These are phyloP conservation scores for Camellia sinensis DNA, from an alignment of 148 eudicot species.

Conservation along the genomic window DNA sequence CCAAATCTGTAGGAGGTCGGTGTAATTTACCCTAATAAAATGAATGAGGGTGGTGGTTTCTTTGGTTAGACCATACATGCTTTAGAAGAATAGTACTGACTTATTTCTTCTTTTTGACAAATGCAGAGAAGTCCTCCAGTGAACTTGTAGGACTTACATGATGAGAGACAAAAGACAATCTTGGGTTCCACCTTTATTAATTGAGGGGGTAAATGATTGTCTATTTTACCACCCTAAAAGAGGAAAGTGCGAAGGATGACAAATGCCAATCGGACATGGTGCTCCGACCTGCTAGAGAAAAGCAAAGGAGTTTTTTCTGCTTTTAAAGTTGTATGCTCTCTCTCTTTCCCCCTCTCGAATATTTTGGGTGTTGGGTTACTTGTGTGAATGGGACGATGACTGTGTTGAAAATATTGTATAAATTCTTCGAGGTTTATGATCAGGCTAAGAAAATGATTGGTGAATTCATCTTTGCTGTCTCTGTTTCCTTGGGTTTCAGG, in stretches of 20 bases:
- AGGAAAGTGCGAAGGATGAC: conserved; percentile 4
- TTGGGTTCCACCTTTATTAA: not conserved
- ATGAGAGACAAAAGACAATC: conserved; percentile 4
- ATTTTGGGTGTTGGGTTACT: conserved; percentile 9
- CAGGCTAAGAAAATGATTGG: not conserved
- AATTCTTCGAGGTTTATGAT: no score
- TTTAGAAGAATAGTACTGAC: not conserved
- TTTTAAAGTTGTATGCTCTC: conserved; percentile 10
- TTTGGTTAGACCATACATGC: not conserved
- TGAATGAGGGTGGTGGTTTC: not conserved
- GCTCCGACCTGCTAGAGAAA: not conserved
- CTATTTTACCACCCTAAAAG: not conserved
- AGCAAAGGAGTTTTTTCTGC: not conserved
- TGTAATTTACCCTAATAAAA: no score
- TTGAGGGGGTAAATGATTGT: not conserved
- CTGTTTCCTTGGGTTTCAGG: not conserved
- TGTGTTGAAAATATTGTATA: conserved; percentile 16
- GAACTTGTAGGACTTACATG: conserved; percentile 35
- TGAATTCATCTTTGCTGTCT: conserved; percentile 3
- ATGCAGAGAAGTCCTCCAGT: conserved; percentile 75
- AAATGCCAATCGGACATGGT: not conserved
- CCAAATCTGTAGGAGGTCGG: no score
- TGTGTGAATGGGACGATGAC: not conserved
- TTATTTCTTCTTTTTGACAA: conserved; percentile 9
- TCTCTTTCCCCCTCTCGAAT: conserved; percentile 1